Base-by-base conservation (phyloP, 345 rosid genomes). In the Corchorus olitorius region DNA sequence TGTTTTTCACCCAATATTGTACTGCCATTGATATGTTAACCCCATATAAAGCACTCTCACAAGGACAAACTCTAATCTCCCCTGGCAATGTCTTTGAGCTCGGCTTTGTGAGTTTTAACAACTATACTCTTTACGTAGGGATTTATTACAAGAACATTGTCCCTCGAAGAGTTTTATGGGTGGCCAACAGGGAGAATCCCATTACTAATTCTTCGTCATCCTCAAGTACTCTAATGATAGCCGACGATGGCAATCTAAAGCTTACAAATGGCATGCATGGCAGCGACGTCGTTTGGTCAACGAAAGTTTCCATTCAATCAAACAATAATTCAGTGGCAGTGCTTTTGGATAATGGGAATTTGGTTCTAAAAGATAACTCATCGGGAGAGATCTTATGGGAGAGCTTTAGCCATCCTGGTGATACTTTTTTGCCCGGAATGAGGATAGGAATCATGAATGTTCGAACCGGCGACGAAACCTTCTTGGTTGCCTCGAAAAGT, bases 1-100 rank as follows among this genome's bases (percentile, higher is more conserved):
- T 58, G 27, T n/a, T 58, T 58, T 20, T 19, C 22, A 1, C 10
- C 11, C 33, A 62, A 16, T 33, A 2, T 34, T 62, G 39, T 12
- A 35, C 70, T 22, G 56, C 70, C 8, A 20, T 17, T 2, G 74
- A 63, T 63, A 61, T 65, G 6, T 50, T 79, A 12, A 53, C 49
- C 27, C 27, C n/a, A 2, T 27, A 4, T 27, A 70, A 27, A 34
- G 27, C 35, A 13, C 65, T 79, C 48, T 64, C 45, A 4, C 8
- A 17, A 7, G 16, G 39, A 11, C 70, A 85, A 20, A 74, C 82
- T 58, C 64, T 92, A 73, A 41, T 83, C 50, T 83, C 87, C 59
- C 45, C 33, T 5, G 54, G 22, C 0, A 81, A 83, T 6, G 41
- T 4, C 22, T 68, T 68, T 45, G 72, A 45, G 48, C 49, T 68